A percentile compares a stretch with the other conserved stretches of the same genome.
These are phyloP conservation scores for Capsella rubella DNA, from an alignment of 441 rosid genomes.

Conservation along the genomic window DNA sequence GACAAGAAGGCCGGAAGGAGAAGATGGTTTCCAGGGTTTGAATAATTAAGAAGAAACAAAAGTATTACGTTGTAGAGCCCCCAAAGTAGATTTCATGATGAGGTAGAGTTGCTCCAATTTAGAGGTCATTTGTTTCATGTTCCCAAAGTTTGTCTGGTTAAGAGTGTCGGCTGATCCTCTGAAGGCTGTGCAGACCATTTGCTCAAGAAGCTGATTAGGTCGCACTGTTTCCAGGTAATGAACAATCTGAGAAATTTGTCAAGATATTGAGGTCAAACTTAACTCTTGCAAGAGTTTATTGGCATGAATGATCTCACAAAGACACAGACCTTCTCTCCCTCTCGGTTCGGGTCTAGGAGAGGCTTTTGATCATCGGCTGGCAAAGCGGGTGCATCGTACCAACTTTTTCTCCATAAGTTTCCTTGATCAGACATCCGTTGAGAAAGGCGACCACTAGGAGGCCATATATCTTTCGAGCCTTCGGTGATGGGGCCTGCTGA, in stretches of 20 bases:
- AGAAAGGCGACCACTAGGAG: constrained; percentile 90
- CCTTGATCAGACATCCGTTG: constrained; percentile 93
- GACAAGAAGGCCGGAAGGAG: constrained; percentile 8
- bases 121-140: constrained; percentile 71
- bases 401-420: constrained; percentile 88
- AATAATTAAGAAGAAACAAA: constrained; percentile 21
- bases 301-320: constrained; percentile 17
- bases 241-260: constrained; percentile 63
- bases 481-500: constrained; percentile 47
- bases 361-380: constrained; percentile 88
- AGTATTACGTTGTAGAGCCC: constrained; percentile 65
- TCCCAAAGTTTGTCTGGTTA: constrained; percentile 75
- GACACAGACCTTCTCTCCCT: constrained; percentile 91
- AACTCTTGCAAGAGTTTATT: constrained; percentile 14
- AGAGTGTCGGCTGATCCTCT: constrained; percentile 96
- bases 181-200: constrained; percentile 96
- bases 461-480: constrained; percentile 68
- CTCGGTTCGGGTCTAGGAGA: constrained; percentile 86
- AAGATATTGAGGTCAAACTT: constrained; percentile 30
- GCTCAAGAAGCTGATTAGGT: constrained; percentile 95
- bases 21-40: constrained; percentile 45
- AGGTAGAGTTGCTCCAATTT: constrained; percentile 82
- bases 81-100: constrained; percentile 66
- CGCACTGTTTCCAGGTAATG: constrained; percentile 93
- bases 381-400: constrained; percentile 89